A percentile compares a stretch with the other conserved stretches of the same genome.
Evolutionary conservation across 1,284 basidiomycete species (phyloP).

Genomic region (Marasmius sp.): DNA sequence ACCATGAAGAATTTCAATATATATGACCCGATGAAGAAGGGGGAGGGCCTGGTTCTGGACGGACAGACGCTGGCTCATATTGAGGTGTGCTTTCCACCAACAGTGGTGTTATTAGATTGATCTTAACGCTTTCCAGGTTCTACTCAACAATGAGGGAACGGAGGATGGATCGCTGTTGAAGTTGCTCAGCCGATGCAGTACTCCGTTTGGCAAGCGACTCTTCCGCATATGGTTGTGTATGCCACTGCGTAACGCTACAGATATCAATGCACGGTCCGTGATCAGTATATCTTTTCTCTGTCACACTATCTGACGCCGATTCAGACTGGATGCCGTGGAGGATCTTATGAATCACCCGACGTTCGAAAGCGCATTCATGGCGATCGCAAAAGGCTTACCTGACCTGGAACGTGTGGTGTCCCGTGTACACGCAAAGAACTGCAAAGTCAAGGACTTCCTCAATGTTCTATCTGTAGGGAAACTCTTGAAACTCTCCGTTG

Average conservation of each 20-base stretch:
- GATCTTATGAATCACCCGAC: conserved; percentile 79
- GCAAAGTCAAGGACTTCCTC: conserved; percentile 83
- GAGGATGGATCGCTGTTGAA: conserved; percentile 86
- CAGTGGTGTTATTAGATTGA: background rate
- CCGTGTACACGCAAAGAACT: conserved; percentile 89
- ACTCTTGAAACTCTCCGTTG: background rate
- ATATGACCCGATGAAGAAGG: conserved; percentile 90
- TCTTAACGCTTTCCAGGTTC: conserved; percentile 45
- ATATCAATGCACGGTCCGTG: conserved; percentile 83
- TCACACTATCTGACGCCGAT: conserved; percentile 6
- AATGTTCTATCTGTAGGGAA: conserved; percentile 71
- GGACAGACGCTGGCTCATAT: conserved; percentile 93
- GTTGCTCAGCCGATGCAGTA: conserved; percentile 82
- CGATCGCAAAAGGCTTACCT: conserved; percentile 78
- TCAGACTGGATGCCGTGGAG: conserved; percentile 87
- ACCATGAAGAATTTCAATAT: conserved; percentile 96
- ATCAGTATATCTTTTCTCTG: background rate
- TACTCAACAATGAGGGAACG: conserved; percentile 89
- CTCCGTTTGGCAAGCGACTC: conserved; percentile 90
- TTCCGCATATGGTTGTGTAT: conserved; percentile 94
- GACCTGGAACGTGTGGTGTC: conserved; percentile 94
- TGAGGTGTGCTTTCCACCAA: conserved; percentile 54
- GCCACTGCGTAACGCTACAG: conserved; percentile 76
- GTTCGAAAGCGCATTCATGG: conserved; percentile 76
- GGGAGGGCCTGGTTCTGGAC: conserved; percentile 83